Conservation (phyloP, 2,329 filamentous ascomycete genomes). For the Pestalotiopsis sp. region DNA sequence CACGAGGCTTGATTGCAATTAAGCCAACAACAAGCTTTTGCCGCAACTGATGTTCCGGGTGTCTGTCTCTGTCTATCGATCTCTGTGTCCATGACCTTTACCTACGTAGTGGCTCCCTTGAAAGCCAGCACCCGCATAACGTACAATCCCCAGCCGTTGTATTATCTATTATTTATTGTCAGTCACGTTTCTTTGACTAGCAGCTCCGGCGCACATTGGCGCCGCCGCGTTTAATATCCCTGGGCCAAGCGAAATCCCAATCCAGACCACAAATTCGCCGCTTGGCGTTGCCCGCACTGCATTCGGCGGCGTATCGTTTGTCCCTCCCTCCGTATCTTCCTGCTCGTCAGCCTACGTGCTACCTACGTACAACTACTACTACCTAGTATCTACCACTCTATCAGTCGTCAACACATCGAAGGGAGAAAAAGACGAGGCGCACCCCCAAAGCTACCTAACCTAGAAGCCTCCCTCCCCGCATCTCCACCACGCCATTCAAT, state of each 20-base stretch:
- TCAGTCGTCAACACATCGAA: neutral
- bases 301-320: conserved; percentile 7
- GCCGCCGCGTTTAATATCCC: conserved; percentile 4
- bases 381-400: no score
- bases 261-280: neutral
- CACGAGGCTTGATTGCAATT: neutral
- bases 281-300: neutral
- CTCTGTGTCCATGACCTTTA: no score
- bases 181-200: neutral
- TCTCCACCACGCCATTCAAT: conserved; percentile 9
- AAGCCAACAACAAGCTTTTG: neutral
- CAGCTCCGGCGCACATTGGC: conserved; percentile 8
- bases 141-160: neutral
- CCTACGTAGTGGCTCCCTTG: no score
- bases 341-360: no score
- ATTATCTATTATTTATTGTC: neutral
- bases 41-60: neutral
- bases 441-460: neutral
- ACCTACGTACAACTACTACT: no score
- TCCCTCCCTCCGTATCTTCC: conserved; percentile 5
- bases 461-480: conserved; percentile 10
- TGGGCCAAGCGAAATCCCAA: conserved; percentile 5
- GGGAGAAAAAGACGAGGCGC: no score
- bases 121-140: no score
- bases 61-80: no score